phyloP scores from a whole-genome alignment of 495 filamentous ascomycete genomes.

The Echria macrotheca region DNA sequence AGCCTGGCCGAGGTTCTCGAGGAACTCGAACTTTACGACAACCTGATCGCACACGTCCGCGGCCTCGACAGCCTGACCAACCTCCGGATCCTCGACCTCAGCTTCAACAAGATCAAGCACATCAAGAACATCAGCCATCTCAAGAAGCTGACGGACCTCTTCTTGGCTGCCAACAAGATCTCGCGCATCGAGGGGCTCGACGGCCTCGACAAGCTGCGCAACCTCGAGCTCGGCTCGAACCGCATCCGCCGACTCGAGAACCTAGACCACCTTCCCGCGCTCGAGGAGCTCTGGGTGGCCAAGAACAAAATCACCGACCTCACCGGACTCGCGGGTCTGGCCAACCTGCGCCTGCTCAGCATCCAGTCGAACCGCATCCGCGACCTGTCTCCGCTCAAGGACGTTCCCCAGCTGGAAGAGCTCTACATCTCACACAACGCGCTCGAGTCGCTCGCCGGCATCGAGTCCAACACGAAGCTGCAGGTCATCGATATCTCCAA shows the following conservation, averaged over 20 bases:
- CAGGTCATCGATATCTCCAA: constrained; percentile 84
- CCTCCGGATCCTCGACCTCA: constrained; percentile 78
- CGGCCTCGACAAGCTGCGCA: constrained; percentile 64
- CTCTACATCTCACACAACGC: constrained; percentile 97
- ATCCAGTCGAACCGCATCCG: constrained; percentile 97
- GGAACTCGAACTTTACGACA: constrained; percentile 97
- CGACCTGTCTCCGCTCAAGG: constrained; percentile 65
- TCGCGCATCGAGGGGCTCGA: constrained; percentile 78
- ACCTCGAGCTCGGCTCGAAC: constrained; percentile 89
- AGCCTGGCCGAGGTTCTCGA: constrained; percentile 56
- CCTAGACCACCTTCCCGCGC: constrained; percentile 63
- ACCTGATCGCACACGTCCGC: constrained; percentile 82
- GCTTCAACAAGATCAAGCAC: constrained; percentile 99
- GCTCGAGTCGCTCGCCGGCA: constrained; percentile 68
- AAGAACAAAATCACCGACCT: constrained; percentile 96
- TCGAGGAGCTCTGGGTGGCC: constrained; percentile 92
- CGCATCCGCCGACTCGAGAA: constrained; percentile 86
- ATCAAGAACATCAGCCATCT: constrained; percentile 86
- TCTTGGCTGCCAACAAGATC: constrained; percentile 95
- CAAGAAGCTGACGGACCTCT: constrained; percentile 73
- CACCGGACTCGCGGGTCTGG: constrained; percentile 62
- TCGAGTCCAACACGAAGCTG: constrained; percentile 65
- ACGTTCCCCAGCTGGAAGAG: constrained; percentile 79
- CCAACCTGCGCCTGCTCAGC: constrained; percentile 80
- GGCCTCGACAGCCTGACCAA: constrained; percentile 72